Evolutionary conservation across 2,329 filamentous ascomycete species (phyloP).

Genomic region (Zymoseptoria pseudotritici): DNA sequence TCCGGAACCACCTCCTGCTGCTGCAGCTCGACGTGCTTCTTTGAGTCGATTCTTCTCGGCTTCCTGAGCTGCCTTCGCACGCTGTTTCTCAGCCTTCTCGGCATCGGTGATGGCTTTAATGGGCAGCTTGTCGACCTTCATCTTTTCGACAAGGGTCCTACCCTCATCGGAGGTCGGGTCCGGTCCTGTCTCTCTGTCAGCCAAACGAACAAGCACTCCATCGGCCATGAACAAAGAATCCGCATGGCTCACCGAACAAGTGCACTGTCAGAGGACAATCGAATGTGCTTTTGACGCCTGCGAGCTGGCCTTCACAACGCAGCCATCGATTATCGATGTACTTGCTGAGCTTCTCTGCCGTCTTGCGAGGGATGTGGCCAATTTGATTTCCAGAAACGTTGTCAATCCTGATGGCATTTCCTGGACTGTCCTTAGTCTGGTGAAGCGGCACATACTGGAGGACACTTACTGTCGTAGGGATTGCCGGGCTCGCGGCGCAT

Average conservation of each 20-base stretch:
- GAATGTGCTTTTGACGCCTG: conserved; percentile 56
- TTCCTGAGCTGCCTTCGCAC: conserved; percentile 17
- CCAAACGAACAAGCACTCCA: not conserved
- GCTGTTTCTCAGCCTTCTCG: conserved; percentile 26
- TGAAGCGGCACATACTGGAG: not conserved
- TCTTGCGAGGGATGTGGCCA: conserved; percentile 62
- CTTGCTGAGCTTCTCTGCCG: conserved; percentile 64
- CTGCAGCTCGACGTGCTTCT: conserved; percentile 22
- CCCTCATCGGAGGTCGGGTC: conserved; percentile 3
- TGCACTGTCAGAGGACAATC: conserved; percentile 66
- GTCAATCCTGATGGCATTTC: conserved; percentile 69
- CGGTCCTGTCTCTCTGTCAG: conserved; percentile 36
- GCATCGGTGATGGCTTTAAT: conserved; percentile 37
- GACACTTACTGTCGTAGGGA: conserved; percentile 42
- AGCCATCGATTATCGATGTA: conserved; percentile 59
- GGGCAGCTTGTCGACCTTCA: conserved; percentile 56
- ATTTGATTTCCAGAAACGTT: conserved; percentile 71
- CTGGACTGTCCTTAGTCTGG: not conserved
- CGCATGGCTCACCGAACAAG: conserved; percentile 46
- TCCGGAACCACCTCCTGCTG: conserved; percentile 8
- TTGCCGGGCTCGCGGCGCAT: conserved; percentile 61
- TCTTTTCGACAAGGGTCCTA: not conserved
- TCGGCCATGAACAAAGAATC: not conserved
- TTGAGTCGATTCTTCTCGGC: conserved; percentile 15
- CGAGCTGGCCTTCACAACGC: conserved; percentile 61